Base-by-base conservation (phyloP, 768 basidiomycete species). In the Daedaleopsis nitida region DNA sequence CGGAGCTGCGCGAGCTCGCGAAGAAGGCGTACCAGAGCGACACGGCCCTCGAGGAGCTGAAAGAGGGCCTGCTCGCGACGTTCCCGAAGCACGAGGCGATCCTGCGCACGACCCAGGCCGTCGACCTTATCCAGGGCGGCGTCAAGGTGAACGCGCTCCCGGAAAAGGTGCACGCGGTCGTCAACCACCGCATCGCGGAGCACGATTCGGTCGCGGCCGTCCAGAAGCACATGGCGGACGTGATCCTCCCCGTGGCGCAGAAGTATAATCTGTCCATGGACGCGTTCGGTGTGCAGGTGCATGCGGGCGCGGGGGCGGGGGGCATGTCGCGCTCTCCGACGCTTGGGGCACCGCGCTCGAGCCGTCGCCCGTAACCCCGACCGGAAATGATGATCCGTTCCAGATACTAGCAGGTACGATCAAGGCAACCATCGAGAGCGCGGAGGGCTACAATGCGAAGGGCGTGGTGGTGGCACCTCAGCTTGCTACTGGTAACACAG, bases 51-150 rank as follows among this genome's bases (percentile, higher is more conserved):
- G 65, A 64, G 21, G 61, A 65, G 54, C 70, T 81, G 1, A 78
- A 79, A 64, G 57, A 62, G 21, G 61, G 55, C 23, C 74, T 74
- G 34, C 72, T 74, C 24, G 78, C 88, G 6, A 79, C 78, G 57
- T 71, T 78, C 19, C 57, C 60, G 10, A 23, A 23, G 60, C 66
- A 57, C 45, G 60, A 51, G 21, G 84, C 77, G 58, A 71, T 86
- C 1, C 76, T 86, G 7, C 81, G 86, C 32, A 92, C 89, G 1
- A 92, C 92, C 2, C 89, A 92, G 72, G 92, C 92, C 1, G 81
- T 88, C 42, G 91, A 93, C 66, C 69, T 94, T 45, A 74, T 82
- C 49, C 60, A 70, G 24, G 73, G 74, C 17, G 73, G 70, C 12
- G 73, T 72, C 21, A 72, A 72, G 66, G 62, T 65, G 27, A 94